Conservation (phyloP, 2,329 filamentous ascomycete species). For the Trichoderma sp. region DNA sequence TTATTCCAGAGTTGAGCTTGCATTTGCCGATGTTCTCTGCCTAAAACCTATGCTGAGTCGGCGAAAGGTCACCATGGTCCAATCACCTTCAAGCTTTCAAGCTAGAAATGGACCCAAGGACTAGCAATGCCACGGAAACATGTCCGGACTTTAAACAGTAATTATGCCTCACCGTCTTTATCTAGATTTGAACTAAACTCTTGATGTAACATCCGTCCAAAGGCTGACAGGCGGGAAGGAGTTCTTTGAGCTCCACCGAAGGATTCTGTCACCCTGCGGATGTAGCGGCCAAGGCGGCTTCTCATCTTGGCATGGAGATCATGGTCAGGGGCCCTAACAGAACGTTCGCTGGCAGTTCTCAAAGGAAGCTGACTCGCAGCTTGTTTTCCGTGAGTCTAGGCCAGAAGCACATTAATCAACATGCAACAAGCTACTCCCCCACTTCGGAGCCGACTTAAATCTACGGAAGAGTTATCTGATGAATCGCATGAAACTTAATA, state of each 20-base stretch:
- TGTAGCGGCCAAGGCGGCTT: not conserved
- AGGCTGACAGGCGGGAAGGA: not conserved
- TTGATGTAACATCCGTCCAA: not conserved
- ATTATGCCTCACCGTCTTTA: not conserved
- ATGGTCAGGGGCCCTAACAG: not conserved
- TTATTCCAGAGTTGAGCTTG: not conserved
- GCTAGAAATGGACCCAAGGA: not conserved
- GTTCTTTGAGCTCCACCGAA: not conserved
- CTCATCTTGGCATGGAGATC: constrained; percentile 1
- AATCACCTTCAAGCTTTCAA: not conserved
- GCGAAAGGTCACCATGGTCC: not conserved
- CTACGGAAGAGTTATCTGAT: not conserved
- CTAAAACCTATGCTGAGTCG: not conserved
- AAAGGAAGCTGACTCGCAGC: constrained; percentile 3
- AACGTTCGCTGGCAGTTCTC: not conserved
- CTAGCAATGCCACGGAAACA: not conserved
- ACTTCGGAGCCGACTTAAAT: not conserved
- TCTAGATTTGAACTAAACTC: not conserved
- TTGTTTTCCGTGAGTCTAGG: not conserved
- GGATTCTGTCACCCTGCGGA: not conserved
- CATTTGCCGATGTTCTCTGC: not conserved
- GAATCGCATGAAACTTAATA: not conserved
- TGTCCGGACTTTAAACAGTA: not conserved
- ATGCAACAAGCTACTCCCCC: not conserved
- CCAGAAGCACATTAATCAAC: not conserved